Conservation (phyloP, 768 basidiomycete genomes). For the Rhizopogon vulgaris region DNA sequence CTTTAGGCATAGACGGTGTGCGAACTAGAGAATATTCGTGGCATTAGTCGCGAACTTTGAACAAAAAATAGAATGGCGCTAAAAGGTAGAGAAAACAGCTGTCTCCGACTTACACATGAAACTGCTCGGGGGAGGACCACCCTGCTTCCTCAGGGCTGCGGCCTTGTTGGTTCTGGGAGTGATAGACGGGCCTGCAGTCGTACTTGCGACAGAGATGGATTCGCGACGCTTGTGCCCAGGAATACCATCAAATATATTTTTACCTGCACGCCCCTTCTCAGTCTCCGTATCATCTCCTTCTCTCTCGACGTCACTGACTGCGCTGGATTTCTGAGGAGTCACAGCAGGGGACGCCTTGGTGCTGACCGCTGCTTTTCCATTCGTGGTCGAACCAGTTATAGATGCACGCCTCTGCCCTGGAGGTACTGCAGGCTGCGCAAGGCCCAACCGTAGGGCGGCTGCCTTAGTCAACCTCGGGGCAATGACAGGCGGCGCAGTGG, state of each 20-base stretch:
- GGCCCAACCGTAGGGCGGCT: slow-evolving; percentile 61
- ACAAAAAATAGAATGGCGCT: neutral
- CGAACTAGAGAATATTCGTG: slow-evolving; percentile 36
- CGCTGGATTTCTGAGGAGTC: slow-evolving; percentile 4
- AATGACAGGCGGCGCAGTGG: slow-evolving; percentile 64
- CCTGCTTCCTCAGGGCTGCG: slow-evolving; percentile 39
- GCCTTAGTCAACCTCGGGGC: slow-evolving; percentile 75
- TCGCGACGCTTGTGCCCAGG: slow-evolving; percentile 82
- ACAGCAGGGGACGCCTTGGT: slow-evolving; percentile 6
- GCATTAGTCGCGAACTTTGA: neutral
- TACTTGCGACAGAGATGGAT: slow-evolving; percentile 61
- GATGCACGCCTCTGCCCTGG: slow-evolving; percentile 35
- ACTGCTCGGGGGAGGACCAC: slow-evolving; percentile 52
- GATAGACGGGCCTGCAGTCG: slow-evolving; percentile 33
- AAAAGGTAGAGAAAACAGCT: neutral
- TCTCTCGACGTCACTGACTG: slow-evolving; percentile 11
- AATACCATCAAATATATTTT: slow-evolving; percentile 66
- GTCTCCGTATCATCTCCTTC: slow-evolving; percentile 24
- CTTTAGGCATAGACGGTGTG: slow-evolving; percentile 32
- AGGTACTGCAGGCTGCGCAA: slow-evolving; percentile 32
- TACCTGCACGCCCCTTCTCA: slow-evolving; percentile 19
- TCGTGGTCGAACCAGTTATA: slow-evolving; percentile 15
- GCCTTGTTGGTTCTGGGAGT: slow-evolving; percentile 39
- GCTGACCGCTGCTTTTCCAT: slow-evolving; percentile 14
- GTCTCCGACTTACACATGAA: slow-evolving; percentile 56